Evolutionary conservation across 495 filamentous ascomycete species (phyloP).

Genomic region (Neurospora discreta): DNA sequence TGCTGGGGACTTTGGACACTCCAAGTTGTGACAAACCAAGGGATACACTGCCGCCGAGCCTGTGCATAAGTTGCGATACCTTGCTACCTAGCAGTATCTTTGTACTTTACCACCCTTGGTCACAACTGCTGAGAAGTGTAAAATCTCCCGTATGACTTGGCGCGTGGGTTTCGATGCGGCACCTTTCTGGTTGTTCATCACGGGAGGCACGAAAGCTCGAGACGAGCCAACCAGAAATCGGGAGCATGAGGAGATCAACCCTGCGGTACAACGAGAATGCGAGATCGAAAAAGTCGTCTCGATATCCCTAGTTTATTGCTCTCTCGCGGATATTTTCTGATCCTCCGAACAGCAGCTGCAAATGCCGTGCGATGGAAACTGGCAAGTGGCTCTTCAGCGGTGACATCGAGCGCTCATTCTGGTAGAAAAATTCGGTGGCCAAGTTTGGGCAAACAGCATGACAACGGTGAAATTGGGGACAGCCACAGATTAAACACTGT

Average conservation of each 20-base stretch:
- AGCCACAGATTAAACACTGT: neutral
- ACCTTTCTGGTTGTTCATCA: neutral
- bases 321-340: neutral
- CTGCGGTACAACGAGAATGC: neutral
- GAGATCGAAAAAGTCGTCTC: neutral
- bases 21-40: neutral
- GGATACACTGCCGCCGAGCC: neutral
- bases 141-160: neutral
- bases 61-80: neutral
- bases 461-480: neutral
- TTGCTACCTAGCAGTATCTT: neutral
- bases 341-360: neutral
- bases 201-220: neutral
- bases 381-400: neutral
- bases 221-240: neutral
- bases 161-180: neutral
- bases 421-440: too few relatives aligned
- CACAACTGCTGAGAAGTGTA: neutral
- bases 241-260: neutral
- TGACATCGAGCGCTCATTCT: neutral
- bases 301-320: neutral
- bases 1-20: neutral
- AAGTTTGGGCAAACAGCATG: neutral
- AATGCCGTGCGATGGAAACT: slow-evolving; percentile 2
- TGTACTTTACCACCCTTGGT: neutral